A percentile compares a stretch with the other conserved stretches of the same genome.
These are phyloP conservation scores for Craterostigma plantagineum DNA, from an alignment of 257 asterid species.

Conservation along the genomic window DNA sequence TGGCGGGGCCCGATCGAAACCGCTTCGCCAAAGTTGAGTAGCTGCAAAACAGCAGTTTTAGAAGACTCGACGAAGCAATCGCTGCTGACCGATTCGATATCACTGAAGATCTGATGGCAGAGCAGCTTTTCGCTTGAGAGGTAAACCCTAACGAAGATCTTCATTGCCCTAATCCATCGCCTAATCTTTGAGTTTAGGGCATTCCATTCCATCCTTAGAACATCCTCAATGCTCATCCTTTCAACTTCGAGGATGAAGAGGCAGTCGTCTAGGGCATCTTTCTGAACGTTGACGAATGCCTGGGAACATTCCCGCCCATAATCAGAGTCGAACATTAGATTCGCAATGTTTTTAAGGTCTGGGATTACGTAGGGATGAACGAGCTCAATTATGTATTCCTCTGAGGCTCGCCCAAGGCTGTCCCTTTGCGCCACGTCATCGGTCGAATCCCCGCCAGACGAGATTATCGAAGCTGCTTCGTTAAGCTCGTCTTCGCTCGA, in stretches of 20 bases:
- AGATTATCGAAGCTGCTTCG: constrained; percentile 48
- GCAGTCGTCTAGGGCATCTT: constrained; percentile 80
- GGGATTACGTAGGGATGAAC: constrained; percentile 46
- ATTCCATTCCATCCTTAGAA: constrained; percentile 77
- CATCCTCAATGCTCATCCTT: constrained; percentile 73
- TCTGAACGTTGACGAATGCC: constrained; percentile 45
- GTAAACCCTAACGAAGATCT: constrained; percentile 59
- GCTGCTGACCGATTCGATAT: constrained; percentile 28
- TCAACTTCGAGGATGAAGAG: constrained; percentile 70
- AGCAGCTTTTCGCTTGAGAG: constrained; percentile 65
- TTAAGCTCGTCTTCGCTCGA: constrained; percentile 59
- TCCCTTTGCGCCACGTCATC: constrained; percentile 54
- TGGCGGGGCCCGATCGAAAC: constrained; percentile 67
- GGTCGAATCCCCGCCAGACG: constrained; percentile 68
- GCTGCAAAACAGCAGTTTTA: constrained; percentile 47
- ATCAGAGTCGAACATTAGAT: constrained; percentile 55
- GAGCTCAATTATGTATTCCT: constrained; percentile 48
- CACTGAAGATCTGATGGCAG: constrained; percentile 71
- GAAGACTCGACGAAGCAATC: constrained; percentile 61
- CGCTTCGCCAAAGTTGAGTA: constrained; percentile 69
- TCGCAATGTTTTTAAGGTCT: constrained; percentile 50
- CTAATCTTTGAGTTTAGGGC: constrained; percentile 56
- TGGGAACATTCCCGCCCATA: constrained; percentile 80
- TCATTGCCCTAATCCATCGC: constrained; percentile 84
- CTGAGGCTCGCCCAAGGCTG: constrained; percentile 50